Base-by-base conservation (phyloP, 768 basidiomycete species). In the Collybiopsis confluens region DNA sequence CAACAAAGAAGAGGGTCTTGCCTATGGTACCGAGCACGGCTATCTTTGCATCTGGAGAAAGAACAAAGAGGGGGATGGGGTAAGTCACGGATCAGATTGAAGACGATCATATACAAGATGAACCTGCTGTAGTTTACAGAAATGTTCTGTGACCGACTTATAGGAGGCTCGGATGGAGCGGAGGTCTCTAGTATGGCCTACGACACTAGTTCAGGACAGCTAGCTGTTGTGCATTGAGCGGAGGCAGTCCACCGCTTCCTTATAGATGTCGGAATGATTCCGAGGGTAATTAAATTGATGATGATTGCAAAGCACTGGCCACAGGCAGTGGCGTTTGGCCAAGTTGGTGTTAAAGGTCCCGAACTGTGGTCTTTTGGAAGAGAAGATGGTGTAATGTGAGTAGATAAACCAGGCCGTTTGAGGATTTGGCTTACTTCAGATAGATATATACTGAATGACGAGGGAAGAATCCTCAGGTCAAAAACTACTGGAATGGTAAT, bases 251-350 rank as follows among this genome's bases (percentile, higher is more conserved):
- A 50, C 21, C 48, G 35, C 18, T 50, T 50, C n/a, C 10, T 50
- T 7, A 41, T 50, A 5, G 36, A 50, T 38, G 23, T 20, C 36
- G 26, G 28, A 28, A 50, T 50, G 48, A 8, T 24, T 24, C 38
- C 38, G 9, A 10, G 23, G 13, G 7, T 30, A 9, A 20, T 50
- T 8, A 50, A 40, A 16, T 50, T 36, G n/a, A 21, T 38, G 10
- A 16, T 13, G 3, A 50, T 50, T 37, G 21, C 48, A 11, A 50
- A 50, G 10, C 48, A 50, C 21, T 50, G 48, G 48, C 48, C 48
- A 4, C 48, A 50, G 27, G 20, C 13, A 18, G 48, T 50, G 4
- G 36, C 36, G 16, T 50, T 50, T n/a, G 35, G 48, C 9, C 48
- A 50, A 20, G 26, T 28, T 50, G 48, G 36, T n/a, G 36, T 28